phyloP scores from a whole-genome alignment of 371 early-diverging fungal species.

The Lichtheimia corymbifera region DNA sequence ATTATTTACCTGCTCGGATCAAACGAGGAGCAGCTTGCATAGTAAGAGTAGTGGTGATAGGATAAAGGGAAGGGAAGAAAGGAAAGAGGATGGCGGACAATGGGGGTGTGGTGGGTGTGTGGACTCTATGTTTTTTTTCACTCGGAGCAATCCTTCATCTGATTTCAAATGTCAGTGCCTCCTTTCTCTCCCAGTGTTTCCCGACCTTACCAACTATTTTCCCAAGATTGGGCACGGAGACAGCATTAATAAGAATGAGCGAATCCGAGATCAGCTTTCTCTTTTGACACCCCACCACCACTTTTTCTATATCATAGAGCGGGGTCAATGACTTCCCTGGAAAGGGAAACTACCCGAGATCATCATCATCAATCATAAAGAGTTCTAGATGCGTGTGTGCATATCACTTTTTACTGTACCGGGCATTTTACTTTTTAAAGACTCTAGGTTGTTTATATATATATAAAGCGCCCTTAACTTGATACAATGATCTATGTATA shows the following conservation, averaged over 20 bases:
- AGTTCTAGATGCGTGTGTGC: too few relatives aligned
- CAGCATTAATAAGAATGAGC: constrained; percentile 1
- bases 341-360: too few relatives aligned
- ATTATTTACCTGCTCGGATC: constrained; percentile 2
- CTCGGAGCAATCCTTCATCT: constrained; percentile 1
- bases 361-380: too few relatives aligned
- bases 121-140: background rate
- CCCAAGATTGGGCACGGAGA: background rate
- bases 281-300: too few relatives aligned
- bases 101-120: too few relatives aligned
- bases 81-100: background rate
- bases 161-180: constrained; percentile 4
- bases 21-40: constrained; percentile 13
- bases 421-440: too few relatives aligned
- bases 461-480: too few relatives aligned
- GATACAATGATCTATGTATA: too few relatives aligned
- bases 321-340: too few relatives aligned
- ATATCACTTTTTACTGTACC: too few relatives aligned
- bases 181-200: background rate
- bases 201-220: constrained; percentile 1
- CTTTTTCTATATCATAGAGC: too few relatives aligned
- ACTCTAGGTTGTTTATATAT: too few relatives aligned
- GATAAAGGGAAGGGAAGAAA: background rate
- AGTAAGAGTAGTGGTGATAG: background rate
- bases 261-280: background rate